Base-by-base conservation (phyloP, 192 early-diverging fungal genomes). In the Entomortierella parvispora region DNA sequence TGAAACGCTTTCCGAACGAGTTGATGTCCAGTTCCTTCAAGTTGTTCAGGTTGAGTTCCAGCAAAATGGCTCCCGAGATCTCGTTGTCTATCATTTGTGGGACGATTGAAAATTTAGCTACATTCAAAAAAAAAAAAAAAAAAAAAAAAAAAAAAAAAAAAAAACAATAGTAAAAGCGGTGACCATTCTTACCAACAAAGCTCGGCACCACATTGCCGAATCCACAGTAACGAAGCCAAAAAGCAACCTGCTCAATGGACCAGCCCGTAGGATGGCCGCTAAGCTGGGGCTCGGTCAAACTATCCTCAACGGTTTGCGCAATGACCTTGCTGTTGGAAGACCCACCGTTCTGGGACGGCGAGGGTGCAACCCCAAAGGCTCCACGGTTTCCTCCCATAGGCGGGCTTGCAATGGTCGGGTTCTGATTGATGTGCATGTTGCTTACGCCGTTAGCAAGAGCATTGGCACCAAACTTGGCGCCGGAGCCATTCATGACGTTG, bases 21-120 rank as follows among this genome's bases (percentile, higher is more conserved):
- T 58, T 82, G 34, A 92, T 84, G 23, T 90, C 85, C 14, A 92
- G 65, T 58, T 92, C 89, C 58, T 90, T 88, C 11, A 92, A 69
- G n/a, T 82, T 75, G 29, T 84, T 80, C 20, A 92, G 80, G 53
- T 81, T 84, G 9, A 90, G 62, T 23, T 86, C 85, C 3, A 92
- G 33, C 8, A 92, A 65, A 12, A 81, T 69, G 59, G 85, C 86
- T 34, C 90, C 90, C 34, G 83, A 86, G 52, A 92, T 86, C 43
- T 86, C 86, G 50, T 90, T 84, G 29, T 88, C 90, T 88, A 75
- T 22, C n/a, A 18, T n/a, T n/a, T n/a, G n/a, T n/a, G n/a, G n/a
- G n/a, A n/a, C n/a, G n/a, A n/a, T n/a, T n/a, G n/a, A n/a, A n/a
- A n/a, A n/a, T n/a, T n/a, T n/a, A n/a, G n/a, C n/a, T n/a, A n/a